These are phyloP conservation scores for Thuidium tamariscinum DNA, from an alignment of 225 moss, liverwort and hornwort genomes.

Conservation along the genomic window DNA sequence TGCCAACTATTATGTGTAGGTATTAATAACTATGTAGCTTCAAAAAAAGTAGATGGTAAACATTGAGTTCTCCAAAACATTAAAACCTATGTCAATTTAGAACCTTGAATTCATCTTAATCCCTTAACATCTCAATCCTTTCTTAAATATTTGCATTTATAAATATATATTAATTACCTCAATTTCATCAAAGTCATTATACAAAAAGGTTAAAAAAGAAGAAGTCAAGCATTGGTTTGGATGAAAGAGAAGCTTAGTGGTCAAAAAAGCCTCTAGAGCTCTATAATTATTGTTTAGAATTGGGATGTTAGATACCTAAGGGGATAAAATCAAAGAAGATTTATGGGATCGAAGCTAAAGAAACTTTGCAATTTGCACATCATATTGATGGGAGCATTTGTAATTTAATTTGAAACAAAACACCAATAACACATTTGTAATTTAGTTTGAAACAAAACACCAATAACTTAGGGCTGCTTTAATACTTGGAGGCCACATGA, in stretches of 20 bases:
- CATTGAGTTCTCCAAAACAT: too few relatives aligned
- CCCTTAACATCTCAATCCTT: fast-evolving
- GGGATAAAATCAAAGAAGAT: neutral
- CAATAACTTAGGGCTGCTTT: neutral
- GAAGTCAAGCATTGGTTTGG: neutral
- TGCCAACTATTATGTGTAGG: too few relatives aligned
- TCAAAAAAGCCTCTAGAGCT: neutral
- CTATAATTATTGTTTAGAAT: neutral
- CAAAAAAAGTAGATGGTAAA: too few relatives aligned
- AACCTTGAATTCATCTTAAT: neutral
- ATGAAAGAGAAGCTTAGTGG: neutral
- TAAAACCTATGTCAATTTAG: too few relatives aligned
- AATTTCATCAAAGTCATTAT: neutral
- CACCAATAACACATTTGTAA: too few relatives aligned
- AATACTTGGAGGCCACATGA: too few relatives aligned
- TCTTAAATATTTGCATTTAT: neutral
- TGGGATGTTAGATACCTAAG: neutral
- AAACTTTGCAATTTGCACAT: neutral
- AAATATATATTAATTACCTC: neutral
- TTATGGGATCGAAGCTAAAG: too few relatives aligned
- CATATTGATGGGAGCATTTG: neutral
- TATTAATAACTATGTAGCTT: too few relatives aligned
- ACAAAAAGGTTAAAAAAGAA: too few relatives aligned
- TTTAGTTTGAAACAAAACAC: too few relatives aligned
- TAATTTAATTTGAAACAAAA: neutral